These are phyloP conservation scores for Coix lacrymajobi DNA, from an alignment of 176 grass and related monocot species.

Conservation along the genomic window DNA sequence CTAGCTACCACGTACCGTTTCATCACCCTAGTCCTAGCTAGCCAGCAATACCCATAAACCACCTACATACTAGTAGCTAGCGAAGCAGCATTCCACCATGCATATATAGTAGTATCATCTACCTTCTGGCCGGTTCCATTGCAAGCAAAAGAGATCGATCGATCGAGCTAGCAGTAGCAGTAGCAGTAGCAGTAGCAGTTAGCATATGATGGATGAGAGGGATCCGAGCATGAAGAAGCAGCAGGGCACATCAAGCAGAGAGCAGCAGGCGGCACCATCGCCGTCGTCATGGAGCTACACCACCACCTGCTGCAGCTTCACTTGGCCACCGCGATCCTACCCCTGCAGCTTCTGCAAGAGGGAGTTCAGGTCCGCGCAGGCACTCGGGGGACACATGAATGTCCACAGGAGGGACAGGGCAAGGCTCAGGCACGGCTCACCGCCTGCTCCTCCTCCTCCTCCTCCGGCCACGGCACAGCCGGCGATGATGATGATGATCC, in stretches of 20 bases:
- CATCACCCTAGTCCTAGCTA: too few species aligned
- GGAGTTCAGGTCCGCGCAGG: slow-evolving; percentile 54
- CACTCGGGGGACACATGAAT: slow-evolving; percentile 60
- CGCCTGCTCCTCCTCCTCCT: background rate
- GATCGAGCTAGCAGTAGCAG: too few species aligned
- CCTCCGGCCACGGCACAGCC: background rate
- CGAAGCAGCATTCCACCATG: too few species aligned
- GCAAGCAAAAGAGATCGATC: too few species aligned
- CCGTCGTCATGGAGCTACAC: background rate
- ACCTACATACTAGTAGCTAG: too few species aligned
- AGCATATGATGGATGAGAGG: background rate
- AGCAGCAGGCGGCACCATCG: background rate
- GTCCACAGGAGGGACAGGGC: slow-evolving; percentile 53
- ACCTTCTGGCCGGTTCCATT: too few species aligned
- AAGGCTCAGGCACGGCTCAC: slow-evolving; percentile 22
- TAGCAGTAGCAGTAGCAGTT: background rate
- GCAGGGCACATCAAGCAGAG: background rate
- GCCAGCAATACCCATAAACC: background rate
- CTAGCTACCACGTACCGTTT: too few species aligned
- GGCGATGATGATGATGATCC: background rate
- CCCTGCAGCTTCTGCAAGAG: slow-evolving; percentile 53
- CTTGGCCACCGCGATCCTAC: slow-evolving; percentile 39
- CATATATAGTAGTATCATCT: too few species aligned
- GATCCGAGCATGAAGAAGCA: background rate
- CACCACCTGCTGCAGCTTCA: background rate